Evolutionary conservation across 768 basidiomycete genomes (phyloP), one percentile per base, ranked within the genome.

Genomic region (Trametes coccinea): DNA sequence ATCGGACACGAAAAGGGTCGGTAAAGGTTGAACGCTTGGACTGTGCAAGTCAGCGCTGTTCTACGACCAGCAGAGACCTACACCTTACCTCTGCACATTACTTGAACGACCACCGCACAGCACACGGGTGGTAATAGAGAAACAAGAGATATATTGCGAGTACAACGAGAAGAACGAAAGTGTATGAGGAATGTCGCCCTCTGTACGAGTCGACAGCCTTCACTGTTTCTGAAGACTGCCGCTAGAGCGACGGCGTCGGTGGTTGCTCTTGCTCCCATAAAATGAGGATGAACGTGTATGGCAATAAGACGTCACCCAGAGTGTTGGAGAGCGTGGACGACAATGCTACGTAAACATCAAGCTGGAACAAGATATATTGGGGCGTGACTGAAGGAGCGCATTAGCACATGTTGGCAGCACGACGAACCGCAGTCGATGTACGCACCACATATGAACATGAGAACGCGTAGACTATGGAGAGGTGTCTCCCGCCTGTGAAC

Each of bases 261-360:
- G 57, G 44, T 58, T 14, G 22, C 56, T 93, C 71, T 95, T 78
- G 93, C 93, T 95, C 89, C 82, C 86, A 74, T 93, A 92, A 95
- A 96, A 96, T 95, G 89, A 94, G 92, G 85, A 88, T 87, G 83
- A 65, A 78, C 90, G 89, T 86, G 87, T 93, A 73, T 75, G 72
- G 61, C 74, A 62, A 66, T n/a, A 68, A 37, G 79, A 86, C 88
- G 88, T 83, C 84, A 86, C 83, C 88, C 94, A 95, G 94, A 95
- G 94, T 96, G 94, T 95, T 84, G 84, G 83, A 83, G 92, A 96
- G 93, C 94, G 72, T 55, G 43, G 10, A 13, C 31, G n/a, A 11
- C 34, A 37, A 37, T 37, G 34, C 11, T 11, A 37, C 11, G 34
- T 37, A 48, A n/a, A 29, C 5, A 44, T 43, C 13, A 45, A 58